Percentiles rank a stretch among this genome's conserved stretches.
phyloP scores from a whole-genome alignment of 2,329 filamentous ascomycete genomes.

The Pochonia chlamydosporia region DNA sequence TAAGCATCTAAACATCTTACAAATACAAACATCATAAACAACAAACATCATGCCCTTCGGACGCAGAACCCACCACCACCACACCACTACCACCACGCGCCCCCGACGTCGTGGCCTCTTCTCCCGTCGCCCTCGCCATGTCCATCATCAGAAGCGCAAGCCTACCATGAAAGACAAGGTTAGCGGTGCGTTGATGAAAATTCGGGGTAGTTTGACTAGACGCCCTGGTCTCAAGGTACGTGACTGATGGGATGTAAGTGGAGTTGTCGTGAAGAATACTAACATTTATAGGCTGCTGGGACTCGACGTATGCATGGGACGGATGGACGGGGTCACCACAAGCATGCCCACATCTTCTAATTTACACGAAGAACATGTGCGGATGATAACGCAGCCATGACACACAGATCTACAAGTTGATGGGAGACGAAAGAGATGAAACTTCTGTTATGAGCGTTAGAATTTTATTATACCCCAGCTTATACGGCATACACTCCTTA shows the following conservation, averaged over 20 bases:
- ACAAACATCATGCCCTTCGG: conserved; percentile 18
- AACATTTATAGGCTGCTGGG: conserved; percentile 58
- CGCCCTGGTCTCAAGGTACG: conserved; percentile 65
- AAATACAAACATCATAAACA: too few species aligned
- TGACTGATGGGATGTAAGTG: too few species aligned
- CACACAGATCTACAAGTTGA: conserved; percentile 5
- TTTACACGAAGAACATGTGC: too few species aligned
- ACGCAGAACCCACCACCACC: conserved; percentile 19
- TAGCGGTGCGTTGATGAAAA: conserved; percentile 66
- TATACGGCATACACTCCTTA: not conserved
- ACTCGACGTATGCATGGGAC: conserved; percentile 70
- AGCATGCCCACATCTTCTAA: not conserved
- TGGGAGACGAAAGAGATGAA: not conserved
- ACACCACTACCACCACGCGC: conserved; percentile 29
- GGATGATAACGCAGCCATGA: too few species aligned
- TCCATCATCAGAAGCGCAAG: conserved; percentile 62
- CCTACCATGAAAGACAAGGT: conserved; percentile 71
- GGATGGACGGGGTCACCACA: conserved; percentile 56
- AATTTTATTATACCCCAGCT: not conserved
- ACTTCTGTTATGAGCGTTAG: not conserved
- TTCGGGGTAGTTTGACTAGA: conserved; percentile 64
- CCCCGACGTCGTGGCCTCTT: conserved; percentile 36
- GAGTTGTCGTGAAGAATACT: too few species aligned
- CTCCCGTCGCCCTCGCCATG: conserved; percentile 29
- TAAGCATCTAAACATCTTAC: too few species aligned